Evolutionary conservation across 2,329 filamentous ascomycete genomes (phyloP), one percentile per base, ranked within the genome.

Genomic region (Lasiodiplodia gonubiensis): DNA sequence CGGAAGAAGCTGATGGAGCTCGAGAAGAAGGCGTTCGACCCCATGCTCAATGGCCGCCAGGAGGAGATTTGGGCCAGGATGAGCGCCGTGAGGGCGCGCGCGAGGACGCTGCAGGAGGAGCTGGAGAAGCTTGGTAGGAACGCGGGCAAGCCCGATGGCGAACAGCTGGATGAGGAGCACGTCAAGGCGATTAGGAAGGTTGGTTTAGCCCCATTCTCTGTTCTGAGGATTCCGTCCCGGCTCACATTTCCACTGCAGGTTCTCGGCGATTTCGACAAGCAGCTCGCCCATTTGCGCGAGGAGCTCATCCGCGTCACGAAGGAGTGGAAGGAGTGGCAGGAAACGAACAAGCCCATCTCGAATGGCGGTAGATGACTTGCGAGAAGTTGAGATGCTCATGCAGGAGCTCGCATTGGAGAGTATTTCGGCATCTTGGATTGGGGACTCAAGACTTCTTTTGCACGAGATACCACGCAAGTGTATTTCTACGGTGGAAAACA

Each of bases 51-150:
- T 46, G 92, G 91, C 2, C 84, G 91, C 71, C 90, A 92, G 75
- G 92, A 95, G 78, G 92, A 95, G 81, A 88, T 95, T 53, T 95
- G 92, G 92, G 93, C 92, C 70, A 84, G 92, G 54, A 86, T 95
- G 80, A 90, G 93, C 59, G 86, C 90, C 46, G 82, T 95, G 57
- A 84, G 91, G 70, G 90, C 91, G 69, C 88, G 92, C 71, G 90
- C 91, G 25, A 87, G 90, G 71, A 86, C 88, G 73, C 79, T 96
- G 72, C 90, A 90, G 74, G 88, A 87, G 72, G 92, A 95, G 81
- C 85, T 92, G 68, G 91, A 90, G 76, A 89, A 88, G 80, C 83
- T 89, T 66, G 86, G 88, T 51, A 80, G 78, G 70, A 80, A 83
- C 30, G 81, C 84, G 64, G 84, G 86, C 57, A 75, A 77, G 39